Evolutionary conservation across 768 basidiomycete species (phyloP), one percentile per base, ranked within the genome.

Genomic region (Mycena latifolia): DNA sequence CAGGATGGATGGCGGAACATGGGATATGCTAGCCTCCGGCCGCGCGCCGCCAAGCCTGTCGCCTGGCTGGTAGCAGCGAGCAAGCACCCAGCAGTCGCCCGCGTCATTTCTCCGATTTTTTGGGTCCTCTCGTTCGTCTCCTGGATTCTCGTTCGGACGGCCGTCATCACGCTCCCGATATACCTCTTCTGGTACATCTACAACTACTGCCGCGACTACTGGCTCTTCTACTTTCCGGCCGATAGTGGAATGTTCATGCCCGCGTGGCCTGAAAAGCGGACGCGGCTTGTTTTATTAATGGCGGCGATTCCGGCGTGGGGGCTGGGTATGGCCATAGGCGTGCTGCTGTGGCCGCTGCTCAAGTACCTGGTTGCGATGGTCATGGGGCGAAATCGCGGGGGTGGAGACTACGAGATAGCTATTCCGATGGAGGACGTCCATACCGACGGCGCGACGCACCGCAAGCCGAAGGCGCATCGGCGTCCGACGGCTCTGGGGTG

Each of bases 251-350:
- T 65, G 20, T 69, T 61, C 33, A 18, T 9, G n/a, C 64, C 68
- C 2, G 59, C 64, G 29, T 69, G 63, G 54, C 68, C 68, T 17
- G 14, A 29, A 20, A 18, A 55, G 28, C 58, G 68, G 10, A 69
- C 60, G 3, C 63, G 64, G 17, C 55, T 69, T 12, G 59, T 69
- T 9, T 22, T 69, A 28, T 37, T 62, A 10, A 65, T 69, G 68
- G 63, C 63, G 12, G 47, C 63, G 33, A 27, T 65, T 10, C 63
- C 63, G 0, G 46, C 55, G 15, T 64, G 63, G 63, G 63, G 63
- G 4, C 27, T 53, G 1, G 45, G 39, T 24, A 64, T 64, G 63
- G 50, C 56, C 35, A 20, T 53, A 8, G 63, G 56, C 6, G 33
- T 65, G 31, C 10, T 65, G 24, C 20, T 65, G n/a, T 65, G 56